Base-by-base conservation (phyloP, 73 alveolate genomes). In the Effrenium voratum region DNA sequence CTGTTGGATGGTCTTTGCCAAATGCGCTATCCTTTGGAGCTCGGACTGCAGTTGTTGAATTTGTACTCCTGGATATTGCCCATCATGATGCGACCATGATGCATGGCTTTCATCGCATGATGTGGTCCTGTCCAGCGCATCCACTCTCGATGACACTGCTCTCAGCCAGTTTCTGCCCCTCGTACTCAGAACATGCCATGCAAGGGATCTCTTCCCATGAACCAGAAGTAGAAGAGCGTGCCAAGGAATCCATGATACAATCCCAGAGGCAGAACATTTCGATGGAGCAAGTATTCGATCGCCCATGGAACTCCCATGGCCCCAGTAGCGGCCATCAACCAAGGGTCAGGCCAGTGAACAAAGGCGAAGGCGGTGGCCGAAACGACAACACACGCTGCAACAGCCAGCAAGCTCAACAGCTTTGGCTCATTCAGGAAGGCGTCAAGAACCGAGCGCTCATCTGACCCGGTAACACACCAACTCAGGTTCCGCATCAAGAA, bases 221-320 rank as follows among this genome's bases (percentile, higher is more conserved):
- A 72, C 82, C 82, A 72, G 49, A 72, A 72, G 30, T n/a, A 28
- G 49, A 22, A 50, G 6, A 75, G 38, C 46, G 86, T 41, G 59
- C 86, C 38, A 30, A 75, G 57, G n/a, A 8, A 41, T 28, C 83
- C 95, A 30, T 59, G 96, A 19, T 43, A 44, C 73, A 88, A 28
- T 24, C 96, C 96, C 52, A 88, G 47, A 1, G 96, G 96, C 72
- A 88, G 36, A 6, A 88, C 86, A 66, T 88, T 88, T 68, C 96
- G 59, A 38, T 66, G 85, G 30, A 88, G 96, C 96, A 88, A 63
- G 46, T 88, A 88, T 45, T 55, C 81, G 12, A 88, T n/a, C 28
- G 96, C 96, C 96, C 96, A 88, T 30, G 96, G 96, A 32, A 88
- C 49, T 26, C 96, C 96, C 96, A 88, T 66, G 66, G 66, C 73